phyloP scores from a whole-genome alignment of 495 filamentous ascomycete species.

The Daldinia bambusicola region DNA sequence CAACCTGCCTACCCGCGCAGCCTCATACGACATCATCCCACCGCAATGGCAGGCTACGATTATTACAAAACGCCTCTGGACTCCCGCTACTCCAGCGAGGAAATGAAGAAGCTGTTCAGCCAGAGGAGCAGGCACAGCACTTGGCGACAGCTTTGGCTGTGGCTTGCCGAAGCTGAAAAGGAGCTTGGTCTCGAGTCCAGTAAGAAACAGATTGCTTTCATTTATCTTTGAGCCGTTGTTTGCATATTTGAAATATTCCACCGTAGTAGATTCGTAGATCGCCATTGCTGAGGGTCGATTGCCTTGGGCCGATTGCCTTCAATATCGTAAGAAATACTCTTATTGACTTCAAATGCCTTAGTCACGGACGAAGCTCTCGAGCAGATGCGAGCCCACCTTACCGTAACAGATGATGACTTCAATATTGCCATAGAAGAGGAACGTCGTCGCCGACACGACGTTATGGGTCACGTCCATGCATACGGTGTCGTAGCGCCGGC shows the following conservation, averaged over 20 bases:
- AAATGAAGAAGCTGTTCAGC: constrained; percentile 74
- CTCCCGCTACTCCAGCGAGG: constrained; percentile 73
- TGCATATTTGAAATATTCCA: not conserved
- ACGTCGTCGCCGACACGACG: constrained; percentile 74
- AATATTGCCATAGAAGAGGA: constrained; percentile 80
- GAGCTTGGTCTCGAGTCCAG: constrained; percentile 65
- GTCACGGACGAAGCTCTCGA: constrained; percentile 76
- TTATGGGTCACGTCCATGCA: constrained; percentile 77
- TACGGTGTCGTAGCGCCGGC: constrained; percentile 76
- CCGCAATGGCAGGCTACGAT: constrained; percentile 33
- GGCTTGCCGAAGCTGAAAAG: constrained; percentile 84
- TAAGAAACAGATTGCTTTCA: constrained; percentile 8
- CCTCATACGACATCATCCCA: not conserved
- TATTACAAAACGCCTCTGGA: constrained; percentile 72
- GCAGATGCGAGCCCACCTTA: constrained; percentile 77
- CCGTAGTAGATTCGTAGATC: not conserved
- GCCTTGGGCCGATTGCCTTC: not conserved
- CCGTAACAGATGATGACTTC: constrained; percentile 84
- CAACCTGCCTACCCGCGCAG: constrained; percentile 1
- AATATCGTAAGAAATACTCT: not conserved
- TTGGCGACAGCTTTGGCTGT: constrained; percentile 85
- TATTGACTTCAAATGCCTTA: constrained; percentile 35
- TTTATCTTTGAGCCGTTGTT: not conserved
- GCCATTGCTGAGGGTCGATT: not conserved
- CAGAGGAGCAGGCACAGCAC: constrained; percentile 74